These are phyloP conservation scores for Pyrenophora graminea DNA, from an alignment of 2,329 filamentous ascomycete genomes.

Conservation along the genomic window DNA sequence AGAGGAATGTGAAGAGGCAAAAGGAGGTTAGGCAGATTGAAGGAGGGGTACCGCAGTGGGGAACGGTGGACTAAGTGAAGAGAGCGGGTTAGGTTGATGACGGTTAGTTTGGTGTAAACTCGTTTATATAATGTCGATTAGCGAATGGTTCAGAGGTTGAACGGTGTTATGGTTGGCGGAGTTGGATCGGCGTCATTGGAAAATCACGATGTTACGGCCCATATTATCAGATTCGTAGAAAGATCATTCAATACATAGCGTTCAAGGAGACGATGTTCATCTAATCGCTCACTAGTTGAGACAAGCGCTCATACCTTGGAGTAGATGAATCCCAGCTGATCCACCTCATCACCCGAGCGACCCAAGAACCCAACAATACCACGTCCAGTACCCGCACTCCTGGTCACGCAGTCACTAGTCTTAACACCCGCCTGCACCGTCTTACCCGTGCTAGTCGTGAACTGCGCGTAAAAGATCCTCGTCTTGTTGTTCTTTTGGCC, in stretches of 20 bases:
- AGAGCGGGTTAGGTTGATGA: too few relatives aligned
- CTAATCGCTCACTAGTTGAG: too few relatives aligned
- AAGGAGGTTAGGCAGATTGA: constrained; percentile 38
- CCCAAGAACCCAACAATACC: constrained; percentile 60
- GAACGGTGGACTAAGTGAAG: constrained; percentile 31
- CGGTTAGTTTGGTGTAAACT: too few relatives aligned
- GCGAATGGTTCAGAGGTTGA: too few relatives aligned
- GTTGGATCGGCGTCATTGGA: too few relatives aligned
- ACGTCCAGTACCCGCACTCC: constrained; percentile 55
- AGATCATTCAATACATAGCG: too few relatives aligned
- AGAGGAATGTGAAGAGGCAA: constrained; percentile 40
- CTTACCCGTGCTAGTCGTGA: constrained; percentile 57
- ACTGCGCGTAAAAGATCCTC: constrained; percentile 61
- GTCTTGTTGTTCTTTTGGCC: constrained; percentile 53
- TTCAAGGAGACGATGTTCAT: too few relatives aligned
- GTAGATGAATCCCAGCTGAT: constrained; percentile 54
- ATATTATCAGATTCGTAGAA: too few relatives aligned
- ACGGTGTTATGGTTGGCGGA: too few relatives aligned
- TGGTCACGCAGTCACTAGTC: constrained; percentile 55
- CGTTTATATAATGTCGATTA: too few relatives aligned
- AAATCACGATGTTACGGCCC: too few relatives aligned
- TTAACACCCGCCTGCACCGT: constrained; percentile 52
- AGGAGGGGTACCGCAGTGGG: constrained; percentile 27
- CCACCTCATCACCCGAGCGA: constrained; percentile 59
- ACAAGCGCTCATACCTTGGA: constrained; percentile 10